Percentiles rank a stretch among this genome's conserved stretches.
Conservation (phyloP, 108 stramenopile species). For the Cyclostephanos tholiformis region DNA sequence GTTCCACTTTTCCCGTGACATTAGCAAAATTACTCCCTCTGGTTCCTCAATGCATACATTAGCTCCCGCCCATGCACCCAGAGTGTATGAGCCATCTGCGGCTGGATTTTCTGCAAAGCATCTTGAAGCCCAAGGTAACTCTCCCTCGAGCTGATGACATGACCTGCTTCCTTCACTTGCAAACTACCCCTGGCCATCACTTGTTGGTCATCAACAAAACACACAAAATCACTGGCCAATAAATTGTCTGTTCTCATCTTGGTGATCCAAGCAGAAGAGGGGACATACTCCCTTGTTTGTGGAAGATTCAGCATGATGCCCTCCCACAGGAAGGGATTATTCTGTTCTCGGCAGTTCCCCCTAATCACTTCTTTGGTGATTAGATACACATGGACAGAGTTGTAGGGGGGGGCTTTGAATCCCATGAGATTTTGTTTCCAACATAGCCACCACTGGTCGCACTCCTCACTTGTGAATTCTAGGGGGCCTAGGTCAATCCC, state of each 20-base stretch:
- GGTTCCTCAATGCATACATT: constrained; percentile 20
- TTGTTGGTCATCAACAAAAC: constrained; percentile 45
- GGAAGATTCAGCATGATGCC: constrained; percentile 34
- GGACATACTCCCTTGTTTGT: constrained; percentile 13
- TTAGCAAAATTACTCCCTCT: constrained; percentile 28
- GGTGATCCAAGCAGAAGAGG: not conserved
- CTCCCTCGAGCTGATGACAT: constrained; percentile 9
- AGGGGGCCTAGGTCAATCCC: constrained; percentile 21
- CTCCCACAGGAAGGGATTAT: constrained; percentile 39
- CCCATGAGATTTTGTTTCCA: constrained; percentile 43
- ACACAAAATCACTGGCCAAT: not conserved
- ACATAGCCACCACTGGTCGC: not conserved
- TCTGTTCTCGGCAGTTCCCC: constrained; percentile 20
- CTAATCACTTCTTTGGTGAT: constrained; percentile 21
- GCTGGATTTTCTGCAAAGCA: constrained; percentile 38
- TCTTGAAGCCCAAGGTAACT: constrained; percentile 49
- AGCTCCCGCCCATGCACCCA: constrained; percentile 9
- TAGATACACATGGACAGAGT: constrained; percentile 22
- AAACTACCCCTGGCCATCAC: constrained; percentile 6
- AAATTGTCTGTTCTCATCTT: no score
- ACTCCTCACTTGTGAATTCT: constrained; percentile 2
- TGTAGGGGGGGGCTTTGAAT: constrained; percentile 30
- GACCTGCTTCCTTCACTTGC: constrained; percentile 10
- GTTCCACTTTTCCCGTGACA: constrained; percentile 40
- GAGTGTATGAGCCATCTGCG: not conserved